phyloP scores from a whole-genome alignment of 345 rosid species.

The Lepidium didymum region DNA sequence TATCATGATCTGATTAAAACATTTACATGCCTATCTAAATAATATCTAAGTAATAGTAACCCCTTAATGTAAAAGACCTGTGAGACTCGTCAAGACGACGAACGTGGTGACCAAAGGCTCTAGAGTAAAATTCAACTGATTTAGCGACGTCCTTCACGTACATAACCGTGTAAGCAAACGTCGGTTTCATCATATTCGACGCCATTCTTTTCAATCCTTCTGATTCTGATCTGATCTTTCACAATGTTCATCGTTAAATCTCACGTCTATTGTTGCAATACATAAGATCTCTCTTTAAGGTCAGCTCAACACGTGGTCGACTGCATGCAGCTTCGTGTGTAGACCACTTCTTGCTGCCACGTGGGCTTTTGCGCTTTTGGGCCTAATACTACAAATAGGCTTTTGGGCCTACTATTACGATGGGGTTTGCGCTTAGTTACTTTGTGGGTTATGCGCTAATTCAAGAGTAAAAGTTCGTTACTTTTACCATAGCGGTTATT shows the following conservation, averaged over 20 bases:
- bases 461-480: no score
- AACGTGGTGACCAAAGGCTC: conserved; percentile 62
- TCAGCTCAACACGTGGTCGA: conserved; percentile 18
- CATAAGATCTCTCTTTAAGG: conserved; percentile 23
- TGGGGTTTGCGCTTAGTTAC: no score
- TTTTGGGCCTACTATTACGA: neutral
- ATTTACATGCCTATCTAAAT: neutral
- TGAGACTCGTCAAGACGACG: conserved; percentile 69
- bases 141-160: conserved; percentile 68
- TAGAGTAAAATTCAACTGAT: conserved; percentile 63
- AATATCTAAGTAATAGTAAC: neutral
- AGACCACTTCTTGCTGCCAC: neutral
- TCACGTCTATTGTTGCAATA: neutral
- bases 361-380: neutral
- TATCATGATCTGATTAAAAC: neutral
- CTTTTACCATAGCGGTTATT: no score
- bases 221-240: neutral
- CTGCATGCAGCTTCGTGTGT: conserved; percentile 3
- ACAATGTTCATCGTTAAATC: neutral
- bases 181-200: conserved; percentile 37
- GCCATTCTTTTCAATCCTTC: conserved; percentile 26
- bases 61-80: conserved; percentile 28
- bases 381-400: neutral
- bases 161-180: conserved; percentile 53
- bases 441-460: no score